These are phyloP conservation scores for Cylindrotheca closterium DNA, from an alignment of 108 stramenopile genomes.

Conservation along the genomic window DNA sequence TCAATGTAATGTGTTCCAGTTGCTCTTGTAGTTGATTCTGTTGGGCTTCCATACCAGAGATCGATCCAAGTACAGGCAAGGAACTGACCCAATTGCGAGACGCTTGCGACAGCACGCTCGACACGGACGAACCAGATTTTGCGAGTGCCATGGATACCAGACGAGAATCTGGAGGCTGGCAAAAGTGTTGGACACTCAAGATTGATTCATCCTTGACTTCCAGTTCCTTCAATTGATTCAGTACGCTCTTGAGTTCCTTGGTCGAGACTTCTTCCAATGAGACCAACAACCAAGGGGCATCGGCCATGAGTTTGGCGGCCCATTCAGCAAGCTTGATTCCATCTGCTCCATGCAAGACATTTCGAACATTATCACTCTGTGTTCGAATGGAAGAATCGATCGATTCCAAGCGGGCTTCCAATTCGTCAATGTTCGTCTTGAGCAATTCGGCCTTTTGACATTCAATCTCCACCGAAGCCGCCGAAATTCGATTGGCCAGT, in stretches of 20 bases:
- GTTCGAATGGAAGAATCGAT: conserved; percentile 33
- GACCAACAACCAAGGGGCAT: conserved; percentile 45
- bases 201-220: conserved; percentile 25
- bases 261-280: conserved; percentile 24
- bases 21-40: conserved; percentile 11
- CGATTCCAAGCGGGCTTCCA: conserved; percentile 28
- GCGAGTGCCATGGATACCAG: conserved; percentile 39
- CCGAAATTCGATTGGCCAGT: conserved; percentile 47
- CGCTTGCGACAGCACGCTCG: conserved; percentile 22
- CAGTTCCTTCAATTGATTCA: conserved; percentile 7
- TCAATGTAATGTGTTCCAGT: conserved; percentile 20
- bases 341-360: conserved; percentile 19
- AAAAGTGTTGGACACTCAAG: conserved; percentile 13
- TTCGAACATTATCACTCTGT: conserved; percentile 19
- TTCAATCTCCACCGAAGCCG: conserved; percentile 32
- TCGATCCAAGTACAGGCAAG: conserved; percentile 35
- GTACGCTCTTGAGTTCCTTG: conserved; percentile 18
- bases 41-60: conserved; percentile 9
- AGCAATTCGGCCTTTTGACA: conserved; percentile 17
- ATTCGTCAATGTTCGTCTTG: conserved; percentile 28
- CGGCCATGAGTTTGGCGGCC: conserved; percentile 23
- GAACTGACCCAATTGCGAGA: conserved; percentile 33
- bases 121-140: conserved; percentile 36
- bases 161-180: conserved; percentile 20
- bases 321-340: conserved; percentile 32